These are phyloP conservation scores for Rhododendron ovatum DNA, from an alignment of 148 eudicot species.

Conservation along the genomic window DNA sequence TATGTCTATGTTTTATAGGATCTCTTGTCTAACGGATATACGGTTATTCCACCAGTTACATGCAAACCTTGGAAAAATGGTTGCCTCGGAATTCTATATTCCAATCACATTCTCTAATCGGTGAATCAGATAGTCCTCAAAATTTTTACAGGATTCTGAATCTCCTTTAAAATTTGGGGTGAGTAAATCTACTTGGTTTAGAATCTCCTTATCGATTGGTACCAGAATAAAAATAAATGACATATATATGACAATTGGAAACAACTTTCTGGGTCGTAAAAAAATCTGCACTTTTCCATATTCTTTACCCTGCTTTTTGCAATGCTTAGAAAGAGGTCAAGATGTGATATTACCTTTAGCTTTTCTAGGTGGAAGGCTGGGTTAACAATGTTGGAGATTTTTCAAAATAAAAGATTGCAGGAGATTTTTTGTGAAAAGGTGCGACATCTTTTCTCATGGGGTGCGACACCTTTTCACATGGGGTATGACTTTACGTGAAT, in stretches of 20 bases:
- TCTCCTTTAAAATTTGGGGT: background rate
- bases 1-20: background rate
- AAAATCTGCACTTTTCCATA: background rate
- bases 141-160: background rate
- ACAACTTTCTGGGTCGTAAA: background rate
- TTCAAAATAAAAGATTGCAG: too few relatives aligned
- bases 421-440: too few relatives aligned
- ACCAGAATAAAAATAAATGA: background rate
- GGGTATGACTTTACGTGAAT: too few relatives aligned
- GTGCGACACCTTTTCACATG: too few relatives aligned
- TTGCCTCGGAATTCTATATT: background rate
- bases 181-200: background rate
- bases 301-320: background rate
- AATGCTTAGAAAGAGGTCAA: background rate
- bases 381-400: too few relatives aligned
- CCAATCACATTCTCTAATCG: background rate
- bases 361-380: slow-evolving; percentile 31
- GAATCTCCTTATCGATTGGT: background rate
- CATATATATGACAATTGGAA: background rate
- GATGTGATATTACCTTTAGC: slow-evolving; percentile 21
- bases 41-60: background rate
- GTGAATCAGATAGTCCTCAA: background rate
- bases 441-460: too few relatives aligned
- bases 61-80: background rate
- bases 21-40: background rate